A percentile compares a stretch with the other conserved stretches of the same genome.
Evolutionary conservation across 805 yeast species (phyloP).

Genomic region (Candida taoyuanica): DNA sequence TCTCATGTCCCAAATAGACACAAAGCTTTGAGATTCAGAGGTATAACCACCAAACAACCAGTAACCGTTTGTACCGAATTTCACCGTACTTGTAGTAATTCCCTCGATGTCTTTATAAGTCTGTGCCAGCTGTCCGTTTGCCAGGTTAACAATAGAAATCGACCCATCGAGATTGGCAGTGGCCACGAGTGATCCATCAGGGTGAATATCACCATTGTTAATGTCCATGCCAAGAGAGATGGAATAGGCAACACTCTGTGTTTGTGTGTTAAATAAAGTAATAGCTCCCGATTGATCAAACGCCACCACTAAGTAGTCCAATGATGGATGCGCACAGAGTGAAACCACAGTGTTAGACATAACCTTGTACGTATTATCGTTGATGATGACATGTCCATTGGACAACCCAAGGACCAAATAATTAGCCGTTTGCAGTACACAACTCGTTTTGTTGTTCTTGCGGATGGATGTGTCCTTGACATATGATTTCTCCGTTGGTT

Average conservation of each 20-base stretch:
- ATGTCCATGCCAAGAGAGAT: slow-evolving; percentile 1
- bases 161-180: slow-evolving; percentile 29
- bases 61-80: slow-evolving; percentile 62
- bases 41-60: slow-evolving; percentile 41
- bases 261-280: slow-evolving; percentile 14
- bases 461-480: slow-evolving; percentile 14
- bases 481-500: slow-evolving; percentile 5
- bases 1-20: slow-evolving; percentile 48
- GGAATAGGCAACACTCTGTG: not conserved
- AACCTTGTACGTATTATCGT: slow-evolving; percentile 8
- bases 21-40: slow-evolving; percentile 11
- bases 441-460: slow-evolving; percentile 13
- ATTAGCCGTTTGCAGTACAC: slow-evolving; percentile 7
- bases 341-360: slow-evolving; percentile 27
- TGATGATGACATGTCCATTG: slow-evolving; percentile 15
- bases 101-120: slow-evolving; percentile 18
- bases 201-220: slow-evolving; percentile 33
- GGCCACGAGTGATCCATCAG: slow-evolving; percentile 44
- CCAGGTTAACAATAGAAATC: slow-evolving; percentile 32
- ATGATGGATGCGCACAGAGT: slow-evolving; percentile 38
- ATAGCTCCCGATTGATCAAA: slow-evolving; percentile 27
- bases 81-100: slow-evolving; percentile 30
- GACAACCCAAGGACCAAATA: slow-evolving; percentile 12
- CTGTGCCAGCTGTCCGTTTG: slow-evolving; percentile 31
- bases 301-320: slow-evolving; percentile 28